phyloP scores from a whole-genome alignment of 768 basidiomycete species.

The Russula sp. region DNA sequence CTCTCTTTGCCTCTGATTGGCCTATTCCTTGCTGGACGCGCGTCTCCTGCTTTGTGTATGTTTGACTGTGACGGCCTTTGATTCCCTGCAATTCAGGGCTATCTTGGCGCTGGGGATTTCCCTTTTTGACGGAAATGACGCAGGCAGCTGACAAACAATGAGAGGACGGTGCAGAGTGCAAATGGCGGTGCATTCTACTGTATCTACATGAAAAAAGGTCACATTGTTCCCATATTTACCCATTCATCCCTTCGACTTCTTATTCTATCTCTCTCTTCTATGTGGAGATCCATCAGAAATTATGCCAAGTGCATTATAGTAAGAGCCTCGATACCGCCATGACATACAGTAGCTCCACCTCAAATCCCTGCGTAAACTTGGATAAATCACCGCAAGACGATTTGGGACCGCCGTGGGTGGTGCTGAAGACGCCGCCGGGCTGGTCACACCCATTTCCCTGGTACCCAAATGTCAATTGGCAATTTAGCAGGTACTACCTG shows the following conservation, averaged over 20 bases:
- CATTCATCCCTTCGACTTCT: not conserved
- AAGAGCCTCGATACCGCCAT: not conserved
- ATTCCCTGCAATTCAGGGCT: not conserved
- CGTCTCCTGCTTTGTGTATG: conserved; percentile 10
- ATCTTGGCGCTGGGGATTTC: not conserved
- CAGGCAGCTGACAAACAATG: not conserved
- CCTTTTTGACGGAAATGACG: not conserved
- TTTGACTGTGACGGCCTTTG: not conserved
- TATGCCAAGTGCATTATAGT: not conserved
- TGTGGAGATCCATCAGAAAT: conserved; percentile 10
- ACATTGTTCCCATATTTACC: not conserved
- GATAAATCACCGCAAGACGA: not conserved
- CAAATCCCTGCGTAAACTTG: not conserved
- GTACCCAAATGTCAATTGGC: not conserved
- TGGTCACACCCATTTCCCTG: not conserved
- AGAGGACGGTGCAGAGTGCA: not conserved
- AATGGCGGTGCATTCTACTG: not conserved
- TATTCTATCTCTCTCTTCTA: not conserved
- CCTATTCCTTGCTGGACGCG: conserved; percentile 4
- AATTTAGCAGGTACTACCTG: conserved; percentile 15
- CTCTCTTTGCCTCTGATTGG: not conserved
- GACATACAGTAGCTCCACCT: not conserved
- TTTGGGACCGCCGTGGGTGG: conserved; percentile 14
- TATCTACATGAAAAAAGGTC: not conserved
- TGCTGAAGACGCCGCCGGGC: not conserved